phyloP scores from a whole-genome alignment of 73 alveolate genomes.

The Symbiodinium pilosum region DNA sequence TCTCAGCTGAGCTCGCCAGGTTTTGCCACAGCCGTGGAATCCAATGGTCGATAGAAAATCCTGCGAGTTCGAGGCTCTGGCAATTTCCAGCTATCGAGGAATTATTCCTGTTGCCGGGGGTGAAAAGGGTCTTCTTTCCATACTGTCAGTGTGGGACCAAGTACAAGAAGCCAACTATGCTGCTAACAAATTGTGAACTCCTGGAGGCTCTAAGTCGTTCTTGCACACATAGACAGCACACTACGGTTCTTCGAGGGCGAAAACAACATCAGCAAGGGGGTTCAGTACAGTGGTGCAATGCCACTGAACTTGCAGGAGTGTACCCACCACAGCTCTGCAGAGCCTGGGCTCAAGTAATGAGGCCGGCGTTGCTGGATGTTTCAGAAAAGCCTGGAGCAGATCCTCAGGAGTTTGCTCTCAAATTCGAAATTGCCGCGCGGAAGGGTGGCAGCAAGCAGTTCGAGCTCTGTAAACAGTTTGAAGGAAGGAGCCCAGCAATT shows the following conservation, averaged over 20 bases:
- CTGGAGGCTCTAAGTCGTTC: neutral
- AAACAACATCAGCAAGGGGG: neutral
- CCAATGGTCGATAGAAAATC: constrained; percentile 27
- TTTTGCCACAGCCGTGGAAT: too few species aligned
- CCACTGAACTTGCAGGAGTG: neutral
- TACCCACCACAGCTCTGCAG: neutral
- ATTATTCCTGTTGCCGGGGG: neutral
- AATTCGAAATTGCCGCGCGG: neutral
- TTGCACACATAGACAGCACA: neutral
- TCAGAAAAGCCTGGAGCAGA: neutral
- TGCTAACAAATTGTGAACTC: neutral
- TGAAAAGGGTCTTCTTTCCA: neutral
- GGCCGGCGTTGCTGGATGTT: neutral
- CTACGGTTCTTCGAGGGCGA: neutral
- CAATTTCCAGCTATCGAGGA: neutral
- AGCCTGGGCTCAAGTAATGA: neutral
- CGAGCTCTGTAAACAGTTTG: neutral
- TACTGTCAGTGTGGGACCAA: constrained; percentile 11
- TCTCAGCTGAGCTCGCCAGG: neutral
- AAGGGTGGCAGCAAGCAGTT: neutral
- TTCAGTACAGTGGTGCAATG: neutral
- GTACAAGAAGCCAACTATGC: neutral
- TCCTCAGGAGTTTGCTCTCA: neutral
- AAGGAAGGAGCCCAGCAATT: neutral
- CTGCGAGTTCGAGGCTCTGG: constrained; percentile 4